Evolutionary conservation across 2,329 filamentous ascomycete species (phyloP).

Genomic region (Neofusicoccum sp.): DNA sequence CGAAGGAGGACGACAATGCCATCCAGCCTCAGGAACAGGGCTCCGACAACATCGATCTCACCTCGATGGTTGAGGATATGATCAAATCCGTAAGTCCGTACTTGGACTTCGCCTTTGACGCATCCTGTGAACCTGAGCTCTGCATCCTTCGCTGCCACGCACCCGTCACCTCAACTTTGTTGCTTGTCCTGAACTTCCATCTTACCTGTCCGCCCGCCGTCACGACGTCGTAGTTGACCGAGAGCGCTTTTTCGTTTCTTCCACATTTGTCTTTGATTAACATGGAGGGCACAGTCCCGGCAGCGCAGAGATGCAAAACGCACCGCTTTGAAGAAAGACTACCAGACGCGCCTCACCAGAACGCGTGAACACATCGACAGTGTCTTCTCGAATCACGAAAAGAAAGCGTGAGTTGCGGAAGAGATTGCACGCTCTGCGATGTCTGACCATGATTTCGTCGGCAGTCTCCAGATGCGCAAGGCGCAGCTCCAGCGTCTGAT

Average conservation of each 20-base stretch:
- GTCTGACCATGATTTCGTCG: no score
- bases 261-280: background rate
- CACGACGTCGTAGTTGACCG: no score
- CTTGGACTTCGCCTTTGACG: background rate
- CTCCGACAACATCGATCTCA: background rate
- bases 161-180: no score
- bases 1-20: background rate
- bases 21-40: background rate
- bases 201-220: background rate
- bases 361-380: constrained; percentile 24
- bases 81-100: background rate
- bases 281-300: constrained; percentile 21
- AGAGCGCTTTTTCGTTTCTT: background rate
- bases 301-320: constrained; percentile 28
- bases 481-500: constrained; percentile 12
- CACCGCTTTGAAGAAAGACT: constrained; percentile 25
- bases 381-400: constrained; percentile 28
- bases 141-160: background rate
- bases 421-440: no score
- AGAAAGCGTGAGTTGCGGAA: constrained; percentile 27
- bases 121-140: background rate
- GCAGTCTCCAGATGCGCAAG: constrained; percentile 3
- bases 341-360: constrained; percentile 20
- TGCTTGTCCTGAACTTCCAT: background rate
- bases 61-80: background rate